Conservation (phyloP, 1,284 basidiomycete genomes). For the Gomphus sp. region DNA sequence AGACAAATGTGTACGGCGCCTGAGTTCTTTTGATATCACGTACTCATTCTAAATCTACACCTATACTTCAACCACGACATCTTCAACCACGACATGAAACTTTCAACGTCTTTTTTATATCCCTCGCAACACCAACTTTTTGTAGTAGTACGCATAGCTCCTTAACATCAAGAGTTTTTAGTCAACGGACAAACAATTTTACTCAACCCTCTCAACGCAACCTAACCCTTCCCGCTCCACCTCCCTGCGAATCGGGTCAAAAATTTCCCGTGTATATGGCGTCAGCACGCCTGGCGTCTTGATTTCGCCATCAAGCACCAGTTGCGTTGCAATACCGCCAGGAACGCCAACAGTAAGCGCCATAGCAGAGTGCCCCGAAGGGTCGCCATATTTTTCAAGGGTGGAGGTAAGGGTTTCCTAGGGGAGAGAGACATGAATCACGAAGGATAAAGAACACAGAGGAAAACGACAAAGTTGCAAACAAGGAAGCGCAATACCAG, state of each 20-base stretch:
- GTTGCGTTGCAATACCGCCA: slow-evolving; percentile 87
- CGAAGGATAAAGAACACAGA: neutral
- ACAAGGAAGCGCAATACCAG: neutral
- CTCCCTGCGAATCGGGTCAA: slow-evolving; percentile 68
- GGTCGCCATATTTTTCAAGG: slow-evolving; percentile 85
- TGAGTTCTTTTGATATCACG: too few relatives aligned
- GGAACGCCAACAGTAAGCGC: slow-evolving; percentile 86
- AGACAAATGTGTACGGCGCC: too few relatives aligned
- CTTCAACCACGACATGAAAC: too few relatives aligned
- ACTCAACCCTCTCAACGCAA: slow-evolving; percentile 66
- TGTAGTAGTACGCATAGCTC: too few relatives aligned
- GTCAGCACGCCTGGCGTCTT: slow-evolving; percentile 76
- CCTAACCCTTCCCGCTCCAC: slow-evolving; percentile 82
- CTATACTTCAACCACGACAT: too few relatives aligned
- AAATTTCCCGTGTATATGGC: slow-evolving; percentile 85
- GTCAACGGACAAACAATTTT: slow-evolving; percentile 13
- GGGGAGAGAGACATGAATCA: neutral
- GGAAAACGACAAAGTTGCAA: neutral
- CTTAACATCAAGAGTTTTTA: too few relatives aligned
- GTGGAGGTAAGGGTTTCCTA: slow-evolving; percentile 88
- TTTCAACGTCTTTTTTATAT: too few relatives aligned
- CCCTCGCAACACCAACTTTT: too few relatives aligned
- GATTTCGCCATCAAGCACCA: slow-evolving; percentile 73
- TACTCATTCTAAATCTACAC: too few relatives aligned
- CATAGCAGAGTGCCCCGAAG: slow-evolving; percentile 88